Base-by-base conservation (phyloP, 345 rosid genomes). In the Tarenaya hassleriana region DNA sequence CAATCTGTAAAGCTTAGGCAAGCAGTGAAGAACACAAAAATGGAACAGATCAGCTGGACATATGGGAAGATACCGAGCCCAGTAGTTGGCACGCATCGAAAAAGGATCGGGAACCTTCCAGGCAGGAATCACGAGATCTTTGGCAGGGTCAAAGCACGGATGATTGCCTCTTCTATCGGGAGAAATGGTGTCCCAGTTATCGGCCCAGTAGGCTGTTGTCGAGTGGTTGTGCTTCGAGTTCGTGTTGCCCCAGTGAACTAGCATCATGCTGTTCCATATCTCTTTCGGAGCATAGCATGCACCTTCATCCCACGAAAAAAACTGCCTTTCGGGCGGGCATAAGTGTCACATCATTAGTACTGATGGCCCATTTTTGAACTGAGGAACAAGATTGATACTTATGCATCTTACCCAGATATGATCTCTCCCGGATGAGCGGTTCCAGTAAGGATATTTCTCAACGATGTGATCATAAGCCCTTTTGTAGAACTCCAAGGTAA, bases 201-300 rank as follows among this genome's bases (percentile, higher is more conserved):
- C 98, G 66, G 76, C 77, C 82, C 80, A 73, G 39, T 91, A 91
- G 32, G 98, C 98, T 50, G 98, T 91, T 37, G 98, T 91, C 0
- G 98, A 88, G 52, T 75, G 77, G 29, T 88, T 87, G 39, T 91
- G 96, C 84, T 91, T 91, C 39, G 95, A 74, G 66, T 87, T 88
- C 8, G 96, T 84, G 72, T 91, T 91, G 39, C 98, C 98, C 98
- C 98, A 91, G 55, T 91, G 98, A 73, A 88, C 96, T 61, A 91
- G 57, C 96, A 88, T 88, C 90, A 79, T 87, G 69, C 98, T 88
- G 62, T 77, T 83, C 98, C 98, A 91, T 73, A 91, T 91, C 80
- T 91, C 96, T 78, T 88, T 91, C 10, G 98, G 98, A 62, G 98
- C 95, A 81, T 84, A 88, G 77, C 98, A 91, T 76, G 98, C 96